phyloP scores from a whole-genome alignment of 148 eudicot species.

The Rhododendron kiyosumense region DNA sequence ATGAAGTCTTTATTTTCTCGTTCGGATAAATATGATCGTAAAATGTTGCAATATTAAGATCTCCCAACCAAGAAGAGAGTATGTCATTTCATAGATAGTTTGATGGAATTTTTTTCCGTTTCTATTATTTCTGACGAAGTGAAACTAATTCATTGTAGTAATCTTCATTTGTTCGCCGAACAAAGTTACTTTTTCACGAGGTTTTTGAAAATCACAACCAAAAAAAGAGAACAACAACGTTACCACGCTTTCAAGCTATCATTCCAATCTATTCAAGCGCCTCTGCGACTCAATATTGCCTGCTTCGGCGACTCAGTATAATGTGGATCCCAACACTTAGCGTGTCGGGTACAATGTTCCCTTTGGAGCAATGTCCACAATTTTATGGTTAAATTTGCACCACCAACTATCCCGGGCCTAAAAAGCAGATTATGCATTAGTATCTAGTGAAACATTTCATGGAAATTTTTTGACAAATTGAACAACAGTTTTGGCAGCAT shows the following conservation, averaged over 20 bases:
- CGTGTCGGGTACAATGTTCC: too few relatives aligned
- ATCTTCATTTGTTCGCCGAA: neutral
- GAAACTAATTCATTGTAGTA: too few relatives aligned
- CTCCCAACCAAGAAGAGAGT: too few relatives aligned
- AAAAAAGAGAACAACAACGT: neutral
- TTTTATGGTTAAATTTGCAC: neutral
- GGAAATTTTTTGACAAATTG: slow-evolving; percentile 15
- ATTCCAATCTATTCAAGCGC: neutral
- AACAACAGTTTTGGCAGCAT: slow-evolving; percentile 15
- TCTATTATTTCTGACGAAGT: too few relatives aligned
- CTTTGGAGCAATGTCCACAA: too few relatives aligned
- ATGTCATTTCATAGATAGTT: too few relatives aligned
- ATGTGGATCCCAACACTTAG: too few relatives aligned
- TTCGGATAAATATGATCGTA: too few relatives aligned
- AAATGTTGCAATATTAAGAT: too few relatives aligned
- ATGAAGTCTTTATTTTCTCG: too few relatives aligned
- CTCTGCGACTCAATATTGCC: neutral
- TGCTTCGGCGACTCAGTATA: neutral
- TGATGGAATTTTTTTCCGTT: too few relatives aligned
- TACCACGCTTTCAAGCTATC: neutral
- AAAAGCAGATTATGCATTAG: neutral
- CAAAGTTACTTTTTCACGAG: neutral
- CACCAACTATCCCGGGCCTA: neutral
- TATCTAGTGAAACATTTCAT: neutral
- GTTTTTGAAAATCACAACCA: neutral